Evolutionary conservation across 208 protist species (phyloP).

Genomic region (Crithidia expoeki): DNA sequence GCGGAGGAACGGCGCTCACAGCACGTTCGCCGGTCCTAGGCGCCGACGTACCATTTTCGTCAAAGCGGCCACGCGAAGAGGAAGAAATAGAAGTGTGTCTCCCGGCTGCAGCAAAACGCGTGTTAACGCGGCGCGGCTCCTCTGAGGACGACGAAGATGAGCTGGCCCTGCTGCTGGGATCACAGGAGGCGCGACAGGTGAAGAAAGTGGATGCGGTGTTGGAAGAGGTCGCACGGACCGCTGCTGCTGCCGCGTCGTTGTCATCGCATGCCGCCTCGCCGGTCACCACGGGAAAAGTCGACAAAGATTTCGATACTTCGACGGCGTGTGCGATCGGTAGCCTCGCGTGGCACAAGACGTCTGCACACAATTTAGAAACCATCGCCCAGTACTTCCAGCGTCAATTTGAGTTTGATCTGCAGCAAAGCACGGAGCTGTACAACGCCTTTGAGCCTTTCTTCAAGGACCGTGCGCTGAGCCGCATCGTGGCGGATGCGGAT

Average conservation of each 20-base stretch:
- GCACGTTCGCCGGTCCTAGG: no score
- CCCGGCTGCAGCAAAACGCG: slow-evolving; percentile 7
- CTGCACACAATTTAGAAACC: slow-evolving; percentile 36
- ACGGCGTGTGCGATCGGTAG: slow-evolving; percentile 36
- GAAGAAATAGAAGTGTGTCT: not conserved
- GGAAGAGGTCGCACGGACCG: slow-evolving; percentile 8
- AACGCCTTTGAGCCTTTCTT: slow-evolving; percentile 82
- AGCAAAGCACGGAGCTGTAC: slow-evolving; percentile 43
- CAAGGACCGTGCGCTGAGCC: slow-evolving; percentile 47
- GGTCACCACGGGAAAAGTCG: not conserved
- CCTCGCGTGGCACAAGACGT: slow-evolving; percentile 57
- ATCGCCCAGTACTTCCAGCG: slow-evolving; percentile 55
- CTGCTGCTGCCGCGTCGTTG: slow-evolving; percentile 12
- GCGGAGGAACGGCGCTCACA: no score
- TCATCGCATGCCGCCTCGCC: not conserved
- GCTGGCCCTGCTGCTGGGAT: slow-evolving; percentile 73
- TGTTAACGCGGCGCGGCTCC: slow-evolving; percentile 16
- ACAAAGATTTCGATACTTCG: not conserved
- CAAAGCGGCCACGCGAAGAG: slow-evolving; percentile 9
- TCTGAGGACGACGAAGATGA: slow-evolving; percentile 71
- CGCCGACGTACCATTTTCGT: no score
- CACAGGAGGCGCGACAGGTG: slow-evolving; percentile 48
- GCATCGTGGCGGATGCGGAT: slow-evolving; percentile 32
- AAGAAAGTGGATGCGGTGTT: slow-evolving; percentile 35
- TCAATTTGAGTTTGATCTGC: slow-evolving; percentile 77